These are phyloP conservation scores for Gossypium ekmanianum DNA, from an alignment of 345 rosid species.

Conservation along the genomic window DNA sequence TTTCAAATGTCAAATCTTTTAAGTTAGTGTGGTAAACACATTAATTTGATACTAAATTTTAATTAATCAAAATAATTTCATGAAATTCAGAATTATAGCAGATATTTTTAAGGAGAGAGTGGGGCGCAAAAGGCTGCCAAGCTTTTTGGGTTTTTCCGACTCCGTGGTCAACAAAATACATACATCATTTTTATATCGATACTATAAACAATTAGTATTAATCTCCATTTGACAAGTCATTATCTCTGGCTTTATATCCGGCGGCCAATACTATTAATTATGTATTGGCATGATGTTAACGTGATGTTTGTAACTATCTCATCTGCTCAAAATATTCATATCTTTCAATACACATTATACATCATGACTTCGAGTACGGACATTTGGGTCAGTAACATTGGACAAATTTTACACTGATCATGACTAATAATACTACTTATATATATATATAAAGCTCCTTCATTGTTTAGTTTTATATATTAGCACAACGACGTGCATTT, in stretches of 20 bases:
- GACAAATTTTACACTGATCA: neutral
- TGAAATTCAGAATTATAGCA: no score
- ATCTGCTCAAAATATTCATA: no score
- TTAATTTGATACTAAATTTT: neutral
- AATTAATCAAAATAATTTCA: no score
- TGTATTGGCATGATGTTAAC: neutral
- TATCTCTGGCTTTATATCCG: neutral
- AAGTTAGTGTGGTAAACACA: no score
- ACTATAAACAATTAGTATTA: neutral
- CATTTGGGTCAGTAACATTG: neutral
- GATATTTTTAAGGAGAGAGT: no score
- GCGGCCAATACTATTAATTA: neutral
- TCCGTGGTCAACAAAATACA: neutral
- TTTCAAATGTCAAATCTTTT: no score
- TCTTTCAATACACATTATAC: neutral
- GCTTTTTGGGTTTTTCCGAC: neutral
- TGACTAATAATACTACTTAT: no score
- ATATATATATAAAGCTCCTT: no score
- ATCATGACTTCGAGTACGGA: neutral
- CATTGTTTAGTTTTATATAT: no score
- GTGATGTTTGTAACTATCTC: neutral
- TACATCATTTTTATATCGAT: neutral
- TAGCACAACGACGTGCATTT: no score
- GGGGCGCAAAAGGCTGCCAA: neutral
- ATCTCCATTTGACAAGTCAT: neutral